These are phyloP conservation scores for Sugiyamaella valdiviana DNA, from an alignment of 805 yeast species.

Conservation along the genomic window DNA sequence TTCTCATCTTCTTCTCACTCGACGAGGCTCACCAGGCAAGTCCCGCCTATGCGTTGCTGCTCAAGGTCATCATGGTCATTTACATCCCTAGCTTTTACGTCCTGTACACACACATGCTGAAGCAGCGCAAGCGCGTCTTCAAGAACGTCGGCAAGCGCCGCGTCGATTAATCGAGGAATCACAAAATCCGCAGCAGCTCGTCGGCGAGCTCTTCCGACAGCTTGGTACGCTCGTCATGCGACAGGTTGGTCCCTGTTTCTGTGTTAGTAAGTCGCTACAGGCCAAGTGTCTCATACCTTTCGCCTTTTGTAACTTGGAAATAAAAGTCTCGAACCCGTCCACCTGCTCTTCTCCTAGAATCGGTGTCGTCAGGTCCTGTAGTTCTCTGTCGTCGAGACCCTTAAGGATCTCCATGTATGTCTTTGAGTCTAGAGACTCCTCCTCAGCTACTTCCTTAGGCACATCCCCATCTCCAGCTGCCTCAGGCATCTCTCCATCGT, in stretches of 20 bases:
- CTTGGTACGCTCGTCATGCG: slow-evolving; percentile 28
- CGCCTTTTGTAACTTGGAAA: background rate
- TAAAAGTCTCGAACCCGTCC: background rate
- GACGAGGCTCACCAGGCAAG: slow-evolving; percentile 49
- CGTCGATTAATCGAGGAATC: slow-evolving; percentile 1
- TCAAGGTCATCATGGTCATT: slow-evolving; percentile 52
- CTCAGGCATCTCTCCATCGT: slow-evolving; percentile 6
- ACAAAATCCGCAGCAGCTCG: slow-evolving; percentile 22
- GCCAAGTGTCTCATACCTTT: background rate
- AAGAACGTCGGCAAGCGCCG: slow-evolving; percentile 26
- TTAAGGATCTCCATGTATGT: background rate
- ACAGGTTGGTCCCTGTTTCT: slow-evolving; percentile 13
- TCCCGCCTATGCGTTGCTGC: slow-evolving; percentile 46
- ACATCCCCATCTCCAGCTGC: slow-evolving; percentile 2
- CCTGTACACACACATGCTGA: slow-evolving; percentile 80
- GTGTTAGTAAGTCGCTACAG: slow-evolving; percentile 4
- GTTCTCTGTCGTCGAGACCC: background rate
- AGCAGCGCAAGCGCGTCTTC: slow-evolving; percentile 70
- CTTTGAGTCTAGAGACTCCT: background rate
- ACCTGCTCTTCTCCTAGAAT: background rate
- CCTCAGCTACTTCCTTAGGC: background rate
- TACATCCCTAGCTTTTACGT: slow-evolving; percentile 86
- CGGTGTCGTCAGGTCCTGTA: background rate
- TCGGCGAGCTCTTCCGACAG: slow-evolving; percentile 32
- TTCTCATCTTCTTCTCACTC: slow-evolving; percentile 63